Evolutionary conservation across 2,329 filamentous ascomycete species (phyloP).

Genomic region (Pseudogymnoascus sp.): DNA sequence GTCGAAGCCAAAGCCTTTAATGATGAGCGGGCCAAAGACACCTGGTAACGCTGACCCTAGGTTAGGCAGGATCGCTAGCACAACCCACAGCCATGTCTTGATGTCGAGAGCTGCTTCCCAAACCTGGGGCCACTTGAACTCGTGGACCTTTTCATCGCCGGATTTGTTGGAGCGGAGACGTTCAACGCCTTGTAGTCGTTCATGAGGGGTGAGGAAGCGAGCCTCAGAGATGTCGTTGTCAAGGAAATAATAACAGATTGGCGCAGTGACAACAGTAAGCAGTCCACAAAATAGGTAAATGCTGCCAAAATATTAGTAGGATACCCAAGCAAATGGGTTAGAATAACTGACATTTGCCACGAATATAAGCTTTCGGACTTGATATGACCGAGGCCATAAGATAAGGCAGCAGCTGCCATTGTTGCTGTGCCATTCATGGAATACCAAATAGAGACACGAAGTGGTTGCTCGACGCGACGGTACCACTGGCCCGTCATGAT

Average conservation of each 20-base stretch:
- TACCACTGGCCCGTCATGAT: constrained; percentile 58
- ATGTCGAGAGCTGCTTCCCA: constrained; percentile 27
- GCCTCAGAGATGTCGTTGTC: constrained; percentile 18
- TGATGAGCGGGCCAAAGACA: constrained; percentile 34
- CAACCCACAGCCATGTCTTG: constrained; percentile 32
- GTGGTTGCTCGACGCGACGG: constrained; percentile 50
- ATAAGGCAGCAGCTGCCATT: constrained; percentile 34
- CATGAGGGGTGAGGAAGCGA: constrained; percentile 42
- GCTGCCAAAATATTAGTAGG: constrained; percentile 26
- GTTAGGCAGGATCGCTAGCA: constrained; percentile 21
- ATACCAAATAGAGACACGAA: constrained; percentile 51
- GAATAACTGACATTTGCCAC: constrained; percentile 32
- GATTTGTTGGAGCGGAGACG: constrained; percentile 48
- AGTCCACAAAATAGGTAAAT: constrained; percentile 49
- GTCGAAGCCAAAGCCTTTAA: constrained; percentile 35
- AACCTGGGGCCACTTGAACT: constrained; percentile 46
- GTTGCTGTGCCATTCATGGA: constrained; percentile 53
- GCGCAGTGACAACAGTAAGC: constrained; percentile 41
- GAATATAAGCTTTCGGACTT: constrained; percentile 35
- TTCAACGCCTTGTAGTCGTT: constrained; percentile 48
- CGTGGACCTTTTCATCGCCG: constrained; percentile 46
- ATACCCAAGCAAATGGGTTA: constrained; percentile 24
- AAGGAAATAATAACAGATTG: background rate
- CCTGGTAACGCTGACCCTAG: constrained; percentile 15
- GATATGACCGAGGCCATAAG: constrained; percentile 53